These are phyloP conservation scores for Psidium guajava DNA, from an alignment of 345 rosid genomes.

Conservation along the genomic window DNA sequence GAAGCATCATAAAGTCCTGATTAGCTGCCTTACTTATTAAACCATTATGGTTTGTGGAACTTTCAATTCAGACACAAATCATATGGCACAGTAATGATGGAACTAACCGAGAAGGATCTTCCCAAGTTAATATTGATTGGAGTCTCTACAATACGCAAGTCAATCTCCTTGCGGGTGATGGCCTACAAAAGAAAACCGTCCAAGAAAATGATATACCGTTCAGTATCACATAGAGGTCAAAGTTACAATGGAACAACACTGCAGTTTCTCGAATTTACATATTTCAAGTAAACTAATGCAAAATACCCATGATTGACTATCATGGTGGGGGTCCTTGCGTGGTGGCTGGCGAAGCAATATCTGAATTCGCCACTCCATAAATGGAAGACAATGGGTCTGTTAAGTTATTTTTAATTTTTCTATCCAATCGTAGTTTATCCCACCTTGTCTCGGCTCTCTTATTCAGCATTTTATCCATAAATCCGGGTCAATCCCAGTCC, in stretches of 20 bases:
- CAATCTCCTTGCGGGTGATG: conserved; percentile 54
- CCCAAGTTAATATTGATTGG: conserved; percentile 52
- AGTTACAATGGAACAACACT: not conserved
- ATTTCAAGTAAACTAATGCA: not conserved
- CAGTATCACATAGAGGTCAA: not conserved
- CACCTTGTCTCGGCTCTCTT: too few species aligned
- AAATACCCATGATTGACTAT: not conserved
- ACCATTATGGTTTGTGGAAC: not conserved
- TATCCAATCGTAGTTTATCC: not conserved
- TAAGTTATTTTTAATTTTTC: not conserved
- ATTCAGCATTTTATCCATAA: too few species aligned
- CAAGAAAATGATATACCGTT: not conserved
- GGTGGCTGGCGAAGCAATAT: not conserved
- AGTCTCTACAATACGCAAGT: conserved; percentile 47
- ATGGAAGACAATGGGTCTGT: not conserved
- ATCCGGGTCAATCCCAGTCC: too few species aligned
- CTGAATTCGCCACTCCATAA: not conserved
- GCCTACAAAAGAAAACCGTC: conserved; percentile 32
- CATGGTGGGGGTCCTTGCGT: not conserved
- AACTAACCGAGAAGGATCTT: conserved; percentile 60
- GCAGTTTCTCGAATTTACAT: not conserved
- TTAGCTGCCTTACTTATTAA: not conserved
- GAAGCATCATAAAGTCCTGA: not conserved
- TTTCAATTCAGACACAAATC: not conserved
- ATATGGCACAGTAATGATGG: not conserved